Percentiles rank a stretch among this genome's conserved stretches.
phyloP scores from a whole-genome alignment of 2,329 filamentous ascomycete genomes.

The Chaetomiaceae sp. region DNA sequence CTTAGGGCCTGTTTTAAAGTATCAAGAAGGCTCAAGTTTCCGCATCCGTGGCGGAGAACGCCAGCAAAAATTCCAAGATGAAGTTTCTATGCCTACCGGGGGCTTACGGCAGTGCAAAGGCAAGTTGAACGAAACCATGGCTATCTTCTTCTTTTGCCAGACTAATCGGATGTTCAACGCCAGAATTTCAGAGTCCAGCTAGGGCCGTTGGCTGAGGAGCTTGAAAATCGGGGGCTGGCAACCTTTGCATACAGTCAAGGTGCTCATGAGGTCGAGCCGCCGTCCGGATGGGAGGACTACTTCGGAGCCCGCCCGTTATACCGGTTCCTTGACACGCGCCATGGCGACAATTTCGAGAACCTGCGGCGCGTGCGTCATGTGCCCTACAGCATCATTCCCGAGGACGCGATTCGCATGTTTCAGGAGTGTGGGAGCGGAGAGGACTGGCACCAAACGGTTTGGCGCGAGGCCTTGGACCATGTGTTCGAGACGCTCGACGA shows the following conservation, averaged over 20 bases:
- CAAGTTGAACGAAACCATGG: background rate
- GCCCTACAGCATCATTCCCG: slow-evolving; percentile 23
- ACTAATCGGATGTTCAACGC: background rate
- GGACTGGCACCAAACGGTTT: slow-evolving; percentile 20
- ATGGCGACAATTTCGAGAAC: slow-evolving; percentile 26
- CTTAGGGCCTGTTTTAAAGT: no score
- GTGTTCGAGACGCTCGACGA: slow-evolving; percentile 23
- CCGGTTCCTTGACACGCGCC: slow-evolving; percentile 27
- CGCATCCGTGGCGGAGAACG: background rate
- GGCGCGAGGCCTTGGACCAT: slow-evolving; percentile 21
- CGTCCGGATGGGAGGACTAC: slow-evolving; percentile 28
- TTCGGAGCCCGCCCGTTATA: slow-evolving; percentile 26
- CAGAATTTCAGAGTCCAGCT: slow-evolving; percentile 29
- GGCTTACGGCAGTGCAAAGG: slow-evolving; percentile 30
- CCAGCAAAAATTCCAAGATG: slow-evolving; percentile 17
- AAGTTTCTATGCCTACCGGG: slow-evolving; percentile 32
- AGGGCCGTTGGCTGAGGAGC: slow-evolving; percentile 24
- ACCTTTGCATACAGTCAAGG: slow-evolving; percentile 26
- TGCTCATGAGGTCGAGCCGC: slow-evolving; percentile 24
- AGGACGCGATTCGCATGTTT: slow-evolving; percentile 26
- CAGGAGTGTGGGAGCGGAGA: slow-evolving; percentile 10
- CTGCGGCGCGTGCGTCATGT: slow-evolving; percentile 25
- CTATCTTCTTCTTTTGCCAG: background rate
- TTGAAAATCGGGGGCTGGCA: slow-evolving; percentile 22
- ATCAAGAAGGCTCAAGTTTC: background rate